Evolutionary conservation across 2,329 filamentous ascomycete species (phyloP), one percentile per base, ranked within the genome.

Genomic region (Trichophyton schoenleinii): DNA sequence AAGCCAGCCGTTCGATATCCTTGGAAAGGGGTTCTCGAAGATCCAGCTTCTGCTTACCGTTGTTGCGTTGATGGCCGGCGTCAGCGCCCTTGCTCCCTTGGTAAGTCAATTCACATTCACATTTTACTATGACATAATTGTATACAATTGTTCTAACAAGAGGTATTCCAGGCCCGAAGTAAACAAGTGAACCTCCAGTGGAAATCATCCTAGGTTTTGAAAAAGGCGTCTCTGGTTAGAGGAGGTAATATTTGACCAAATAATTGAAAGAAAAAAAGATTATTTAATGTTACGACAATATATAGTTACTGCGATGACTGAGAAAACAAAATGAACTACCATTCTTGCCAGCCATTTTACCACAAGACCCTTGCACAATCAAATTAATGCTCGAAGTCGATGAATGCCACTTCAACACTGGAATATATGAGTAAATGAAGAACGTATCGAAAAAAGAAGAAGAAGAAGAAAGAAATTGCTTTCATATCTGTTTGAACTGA

Each of bases 21-120:
- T 99, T 15, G 94, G 91, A 64, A 94, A 91, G 75, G 89, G 89
- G 1, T 99, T 99, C 74, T 94, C 92, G 72, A 96, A 95, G 79
- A 71, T 91, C 61, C 88, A 91, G 67, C 83, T 99, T 70, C 73
- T 96, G 42, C 80, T 83, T 15, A 99, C 94, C 0, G 91, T 99
- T 42, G 79, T 87, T 46, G 92, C 89, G 18, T 79, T 97, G 67
- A 83, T 83, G 53, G 80, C 83, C 44, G 91, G 90, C 53, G 92
- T 96, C 15, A 73, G 86, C 65, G 82, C 89, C 61, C 78, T 97
- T 69, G 86, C 86, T 60, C 94, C 94, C 31, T 84, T 97, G 83
- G 94, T 96, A 80, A 79, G 87, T 66, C 60, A 46, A 11, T 46
- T 18, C 13, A 4, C 31, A 11, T 46, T 18, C 13, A 4, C 31